Evolutionary conservation across 805 yeast genomes (phyloP), one percentile per base, ranked within the genome.

Genomic region (Sungouiella thailandica): DNA sequence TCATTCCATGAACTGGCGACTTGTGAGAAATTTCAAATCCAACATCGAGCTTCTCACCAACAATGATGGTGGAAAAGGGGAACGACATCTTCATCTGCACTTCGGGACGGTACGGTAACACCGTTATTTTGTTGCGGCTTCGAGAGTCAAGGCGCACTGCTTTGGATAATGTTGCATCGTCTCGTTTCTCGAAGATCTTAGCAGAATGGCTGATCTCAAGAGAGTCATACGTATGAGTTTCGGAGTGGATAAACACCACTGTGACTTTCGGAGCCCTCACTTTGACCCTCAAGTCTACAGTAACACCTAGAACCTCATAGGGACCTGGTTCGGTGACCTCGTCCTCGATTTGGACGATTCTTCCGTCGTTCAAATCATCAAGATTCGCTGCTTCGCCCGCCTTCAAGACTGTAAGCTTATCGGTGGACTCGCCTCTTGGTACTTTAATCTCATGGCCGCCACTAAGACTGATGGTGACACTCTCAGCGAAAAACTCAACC

Each of bases 41-140:
- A 0, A 59, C 25, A 0, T 39, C 13, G 2, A 60, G 31, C 34
- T 50, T 55, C 36, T 63, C 70, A 2, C 68, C 67, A 1, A 63
- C 32, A 4, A 58, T 39, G 3, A 58, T 38, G 1, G 50, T 34
- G 3, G 37, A 27, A 2, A 43, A 19, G 1, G 47, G 34, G 2
- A 33, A 25, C 10, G 27, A 31, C 26, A 49, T 16, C 0, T 41
- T 30, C 4, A 54, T 29, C 2, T 25, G 13, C 1, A 62, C 32
- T 4, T 49, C 40, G 9, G 70, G 70, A 23, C 46, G 52, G 5
- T 57, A 45, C 11, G 44, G 51, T 20, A 32, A 34, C 19, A 43
- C 43, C 4, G 31, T 10, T 5, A 47, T 12, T 19, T 25, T 26
- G 22, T 31, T 25, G 19, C 34, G 28, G 28, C 29, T 35, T 13